These are phyloP conservation scores for Neocucurbitaria cava DNA, from an alignment of 2,329 filamentous ascomycete species.

Conservation along the genomic window DNA sequence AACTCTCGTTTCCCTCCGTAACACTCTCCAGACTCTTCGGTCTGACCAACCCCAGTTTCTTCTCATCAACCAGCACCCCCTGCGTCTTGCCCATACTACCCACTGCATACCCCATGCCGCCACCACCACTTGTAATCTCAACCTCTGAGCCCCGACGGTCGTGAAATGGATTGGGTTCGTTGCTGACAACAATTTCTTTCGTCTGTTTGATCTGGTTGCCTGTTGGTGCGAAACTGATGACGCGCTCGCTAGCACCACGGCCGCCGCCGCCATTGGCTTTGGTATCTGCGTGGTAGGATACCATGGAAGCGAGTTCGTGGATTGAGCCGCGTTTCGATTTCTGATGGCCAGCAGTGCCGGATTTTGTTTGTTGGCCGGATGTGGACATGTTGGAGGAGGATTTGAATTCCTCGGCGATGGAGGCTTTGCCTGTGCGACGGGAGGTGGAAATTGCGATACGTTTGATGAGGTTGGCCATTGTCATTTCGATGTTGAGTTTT, in stretches of 20 bases:
- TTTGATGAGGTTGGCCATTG: slow-evolving; percentile 59
- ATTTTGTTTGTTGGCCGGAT: slow-evolving; percentile 18
- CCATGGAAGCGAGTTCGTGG: slow-evolving; percentile 36
- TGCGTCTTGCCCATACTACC: slow-evolving; percentile 11
- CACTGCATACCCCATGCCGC: too few relatives aligned
- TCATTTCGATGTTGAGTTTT: slow-evolving; percentile 62
- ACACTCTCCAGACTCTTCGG: slow-evolving; percentile 32
- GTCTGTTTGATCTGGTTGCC: slow-evolving; percentile 43
- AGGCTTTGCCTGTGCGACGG: slow-evolving; percentile 34
- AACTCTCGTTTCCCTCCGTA: slow-evolving; percentile 30
- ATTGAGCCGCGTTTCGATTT: slow-evolving; percentile 19
- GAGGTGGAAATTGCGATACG: slow-evolving; percentile 44
- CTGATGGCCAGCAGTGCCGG: slow-evolving; percentile 2
- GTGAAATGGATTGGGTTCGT: slow-evolving; percentile 31
- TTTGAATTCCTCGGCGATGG: slow-evolving; percentile 39
- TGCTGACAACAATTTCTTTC: slow-evolving; percentile 32
- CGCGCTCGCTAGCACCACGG: too few relatives aligned
- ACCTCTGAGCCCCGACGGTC: slow-evolving; percentile 13
- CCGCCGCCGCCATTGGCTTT: slow-evolving; percentile 20
- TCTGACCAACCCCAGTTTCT: slow-evolving; percentile 3
- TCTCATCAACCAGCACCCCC: slow-evolving; percentile 17
- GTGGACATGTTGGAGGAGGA: slow-evolving; percentile 34
- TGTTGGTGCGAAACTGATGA: slow-evolving; percentile 27
- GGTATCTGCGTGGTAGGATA: slow-evolving; percentile 23
- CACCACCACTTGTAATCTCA: slow-evolving; percentile 13